phyloP scores from a whole-genome alignment of 345 rosid species.

The Geranium brycei region DNA sequence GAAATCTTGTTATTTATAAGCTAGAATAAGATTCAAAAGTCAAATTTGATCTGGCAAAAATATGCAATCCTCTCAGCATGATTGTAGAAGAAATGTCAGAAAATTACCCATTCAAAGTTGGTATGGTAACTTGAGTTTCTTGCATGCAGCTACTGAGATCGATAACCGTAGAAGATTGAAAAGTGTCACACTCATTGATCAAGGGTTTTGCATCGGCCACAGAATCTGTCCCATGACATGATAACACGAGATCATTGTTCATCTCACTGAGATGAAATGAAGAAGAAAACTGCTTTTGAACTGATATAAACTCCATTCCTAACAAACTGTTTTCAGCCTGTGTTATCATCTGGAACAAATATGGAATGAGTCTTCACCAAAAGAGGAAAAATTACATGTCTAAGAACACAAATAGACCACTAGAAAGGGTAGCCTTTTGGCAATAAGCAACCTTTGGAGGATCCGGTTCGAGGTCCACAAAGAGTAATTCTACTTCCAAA shows the following conservation, averaged over 20 bases:
- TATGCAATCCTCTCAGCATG: background rate
- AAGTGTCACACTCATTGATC: conserved; percentile 17
- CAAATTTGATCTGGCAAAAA: background rate
- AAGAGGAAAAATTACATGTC: conserved; percentile 6
- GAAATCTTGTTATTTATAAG: too few species aligned
- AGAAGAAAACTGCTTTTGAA: conserved; percentile 43
- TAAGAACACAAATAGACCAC: conserved; percentile 1
- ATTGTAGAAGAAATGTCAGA: background rate
- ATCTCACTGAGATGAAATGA: conserved; percentile 28
- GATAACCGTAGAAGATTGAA: conserved; percentile 35
- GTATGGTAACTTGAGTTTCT: conserved; percentile 61
- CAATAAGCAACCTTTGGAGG: conserved; percentile 64
- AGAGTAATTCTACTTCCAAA: conserved; percentile 33
- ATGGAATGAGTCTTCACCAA: conserved; percentile 6
- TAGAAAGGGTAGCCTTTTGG: background rate
- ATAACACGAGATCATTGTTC: conserved; percentile 12
- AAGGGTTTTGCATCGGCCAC: conserved; percentile 11
- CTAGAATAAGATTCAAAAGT: too few species aligned
- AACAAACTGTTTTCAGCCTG: conserved; percentile 29
- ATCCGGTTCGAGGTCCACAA: conserved; percentile 70
- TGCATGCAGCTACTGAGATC: conserved; percentile 70
- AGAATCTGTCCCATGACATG: conserved; percentile 12
- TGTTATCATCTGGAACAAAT: conserved; percentile 42
- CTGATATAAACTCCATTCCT: conserved; percentile 36
- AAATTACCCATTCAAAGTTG: conserved; percentile 74